These are phyloP conservation scores for Cicer bijugum DNA, from an alignment of 306 rosid genomes.

Conservation along the genomic window DNA sequence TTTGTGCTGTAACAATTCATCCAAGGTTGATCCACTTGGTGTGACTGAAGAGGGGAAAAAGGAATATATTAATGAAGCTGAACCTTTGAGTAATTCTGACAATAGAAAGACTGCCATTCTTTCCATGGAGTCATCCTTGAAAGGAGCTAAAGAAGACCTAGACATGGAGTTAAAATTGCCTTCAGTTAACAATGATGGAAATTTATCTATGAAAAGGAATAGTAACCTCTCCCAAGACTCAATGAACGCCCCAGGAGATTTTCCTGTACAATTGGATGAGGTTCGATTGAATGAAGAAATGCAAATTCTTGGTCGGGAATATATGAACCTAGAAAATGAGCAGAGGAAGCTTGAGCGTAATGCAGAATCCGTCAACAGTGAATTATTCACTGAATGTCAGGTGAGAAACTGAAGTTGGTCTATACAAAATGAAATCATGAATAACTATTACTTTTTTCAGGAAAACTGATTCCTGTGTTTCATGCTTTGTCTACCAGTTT, in stretches of 20 bases:
- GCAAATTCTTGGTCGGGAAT: constrained; percentile 67
- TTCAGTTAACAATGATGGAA: constrained; percentile 41
- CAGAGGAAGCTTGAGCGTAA: constrained; percentile 87
- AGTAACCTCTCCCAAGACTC: constrained; percentile 47
- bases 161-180: constrained; percentile 47
- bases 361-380: constrained; percentile 86
- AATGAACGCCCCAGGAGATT: constrained; percentile 40
- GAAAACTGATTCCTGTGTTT: constrained; percentile 27
- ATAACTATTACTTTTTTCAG: constrained; percentile 24
- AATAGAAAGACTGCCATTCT: constrained; percentile 42
- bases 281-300: constrained; percentile 74
- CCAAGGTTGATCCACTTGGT: constrained; percentile 42
- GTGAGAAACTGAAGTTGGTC: constrained; percentile 52
- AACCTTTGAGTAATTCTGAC: constrained; percentile 48
- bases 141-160: constrained; percentile 42
- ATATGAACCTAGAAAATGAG: constrained; percentile 65
- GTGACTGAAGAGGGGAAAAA: constrained; percentile 47
- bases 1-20: constrained; percentile 13
- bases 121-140: constrained; percentile 44
- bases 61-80: constrained; percentile 44
- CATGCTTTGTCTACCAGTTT: constrained; percentile 17
- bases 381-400: constrained; percentile 94
- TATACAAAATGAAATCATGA: background rate
- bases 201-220: constrained; percentile 40
- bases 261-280: constrained; percentile 48